These are phyloP conservation scores for Xerocomellus intermedius DNA, from an alignment of 768 basidiomycete species.

Conservation along the genomic window DNA sequence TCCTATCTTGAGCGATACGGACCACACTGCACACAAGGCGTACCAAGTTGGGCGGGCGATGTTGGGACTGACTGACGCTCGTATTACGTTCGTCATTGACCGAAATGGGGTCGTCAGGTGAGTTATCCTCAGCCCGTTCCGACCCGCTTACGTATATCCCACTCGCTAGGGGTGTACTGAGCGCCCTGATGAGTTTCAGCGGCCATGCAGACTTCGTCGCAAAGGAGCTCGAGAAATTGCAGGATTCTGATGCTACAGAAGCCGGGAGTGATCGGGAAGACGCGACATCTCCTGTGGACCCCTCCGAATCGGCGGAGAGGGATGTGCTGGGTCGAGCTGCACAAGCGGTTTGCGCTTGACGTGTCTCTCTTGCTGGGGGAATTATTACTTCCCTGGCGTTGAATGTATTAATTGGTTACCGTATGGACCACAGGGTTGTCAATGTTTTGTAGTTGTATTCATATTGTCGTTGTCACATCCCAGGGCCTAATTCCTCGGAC, in stretches of 20 bases:
- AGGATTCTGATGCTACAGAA: conserved; percentile 7
- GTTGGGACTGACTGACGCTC: conserved; percentile 60
- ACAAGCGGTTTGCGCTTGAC: conserved; percentile 19
- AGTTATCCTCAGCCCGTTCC: not conserved
- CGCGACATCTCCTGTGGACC: conserved; percentile 1
- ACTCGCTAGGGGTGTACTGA: conserved; percentile 50
- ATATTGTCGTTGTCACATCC: not conserved
- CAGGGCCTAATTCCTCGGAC: too few species aligned
- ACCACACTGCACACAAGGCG: conserved; percentile 58
- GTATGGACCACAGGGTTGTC: not conserved
- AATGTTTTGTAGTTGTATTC: not conserved
- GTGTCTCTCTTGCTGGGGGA: not conserved
- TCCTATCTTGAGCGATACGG: conserved; percentile 72
- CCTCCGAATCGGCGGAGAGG: conserved; percentile 10
- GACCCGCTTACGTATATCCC: not conserved
- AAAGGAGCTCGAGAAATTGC: conserved; percentile 58
- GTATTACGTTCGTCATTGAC: conserved; percentile 79
- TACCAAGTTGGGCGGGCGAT: conserved; percentile 68
- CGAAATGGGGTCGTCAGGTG: conserved; percentile 65
- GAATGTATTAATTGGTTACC: not conserved
- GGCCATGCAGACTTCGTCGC: conserved; percentile 72
- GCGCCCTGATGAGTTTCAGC: conserved; percentile 57
- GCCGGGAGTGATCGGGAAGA: not conserved
- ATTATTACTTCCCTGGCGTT: not conserved
- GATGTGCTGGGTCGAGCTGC: conserved; percentile 24